These are phyloP conservation scores for Bretschneidera sinensis DNA, from an alignment of 345 rosid genomes.

Conservation along the genomic window DNA sequence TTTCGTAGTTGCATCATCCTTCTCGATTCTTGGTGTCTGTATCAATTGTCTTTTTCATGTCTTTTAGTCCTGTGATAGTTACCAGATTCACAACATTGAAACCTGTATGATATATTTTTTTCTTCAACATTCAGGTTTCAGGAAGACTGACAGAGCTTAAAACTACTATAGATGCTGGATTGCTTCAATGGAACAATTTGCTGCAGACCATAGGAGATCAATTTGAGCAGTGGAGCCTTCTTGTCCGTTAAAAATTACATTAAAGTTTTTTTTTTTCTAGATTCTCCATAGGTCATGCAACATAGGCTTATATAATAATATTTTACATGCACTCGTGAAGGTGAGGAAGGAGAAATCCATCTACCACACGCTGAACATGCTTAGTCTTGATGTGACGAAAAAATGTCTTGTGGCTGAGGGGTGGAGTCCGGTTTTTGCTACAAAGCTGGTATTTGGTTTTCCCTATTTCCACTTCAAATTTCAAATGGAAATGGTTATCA, in stretches of 20 bases:
- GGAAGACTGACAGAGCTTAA: constrained; percentile 70
- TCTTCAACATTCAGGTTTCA: constrained; percentile 54
- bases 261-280: no score
- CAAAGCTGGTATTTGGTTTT: constrained; percentile 55
- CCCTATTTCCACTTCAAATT: constrained; percentile 3
- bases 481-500: background rate
- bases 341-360: constrained; percentile 88
- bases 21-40: no score
- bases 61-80: constrained; percentile 5
- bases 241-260: constrained; percentile 32
- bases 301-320: no score
- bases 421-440: constrained; percentile 92
- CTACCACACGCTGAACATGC: constrained; percentile 92
- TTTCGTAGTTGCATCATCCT: background rate
- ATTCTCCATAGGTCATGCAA: no score
- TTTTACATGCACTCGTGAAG: constrained; percentile 31
- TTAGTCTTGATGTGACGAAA: constrained; percentile 93
- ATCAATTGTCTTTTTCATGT: constrained; percentile 12
- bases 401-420: constrained; percentile 96
- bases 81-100: constrained; percentile 7
- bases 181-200: constrained; percentile 52
- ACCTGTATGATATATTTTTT: constrained; percentile 2
- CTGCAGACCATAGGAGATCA: constrained; percentile 68
- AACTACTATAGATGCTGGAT: constrained; percentile 69
- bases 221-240: constrained; percentile 74